Conservation (phyloP, 2,329 filamentous ascomycete species). For the Chaetomium sp. region DNA sequence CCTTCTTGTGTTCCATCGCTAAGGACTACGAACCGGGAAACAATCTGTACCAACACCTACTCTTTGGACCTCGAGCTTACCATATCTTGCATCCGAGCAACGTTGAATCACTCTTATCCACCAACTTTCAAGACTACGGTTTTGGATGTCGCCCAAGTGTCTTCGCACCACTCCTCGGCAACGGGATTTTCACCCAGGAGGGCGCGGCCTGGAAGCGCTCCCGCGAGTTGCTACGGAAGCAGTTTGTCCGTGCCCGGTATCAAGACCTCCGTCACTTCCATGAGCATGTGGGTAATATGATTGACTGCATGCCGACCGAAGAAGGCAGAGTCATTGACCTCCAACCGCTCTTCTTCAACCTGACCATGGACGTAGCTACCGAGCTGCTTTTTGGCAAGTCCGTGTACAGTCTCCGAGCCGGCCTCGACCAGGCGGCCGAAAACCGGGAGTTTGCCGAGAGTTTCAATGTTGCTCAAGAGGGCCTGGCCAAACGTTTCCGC, state of each 20-base stretch:
- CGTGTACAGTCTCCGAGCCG: constrained; percentile 23
- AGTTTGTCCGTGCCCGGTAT: constrained; percentile 30
- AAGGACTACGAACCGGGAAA: too few species aligned
- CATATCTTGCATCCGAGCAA: too few species aligned
- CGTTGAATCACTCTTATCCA: too few species aligned
- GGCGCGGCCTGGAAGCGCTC: too few species aligned
- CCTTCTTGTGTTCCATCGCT: too few species aligned
- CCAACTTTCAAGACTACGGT: too few species aligned
- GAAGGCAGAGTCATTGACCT: constrained; percentile 32
- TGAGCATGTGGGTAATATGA: constrained; percentile 24
- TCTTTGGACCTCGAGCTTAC: too few species aligned
- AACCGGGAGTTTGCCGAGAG: constrained; percentile 21
- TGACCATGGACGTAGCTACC: constrained; percentile 52
- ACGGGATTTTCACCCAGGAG: too few species aligned
- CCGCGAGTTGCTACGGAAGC: too few species aligned
- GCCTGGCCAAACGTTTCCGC: constrained; percentile 27
- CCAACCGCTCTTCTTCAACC: constrained; percentile 45
- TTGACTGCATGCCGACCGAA: constrained; percentile 18
- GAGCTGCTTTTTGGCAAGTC: constrained; percentile 51
- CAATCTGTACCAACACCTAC: too few species aligned
- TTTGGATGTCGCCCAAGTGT: too few species aligned
- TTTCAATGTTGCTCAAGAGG: constrained; percentile 32
- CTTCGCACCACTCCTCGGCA: too few species aligned
- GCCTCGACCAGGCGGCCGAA: constrained; percentile 16
- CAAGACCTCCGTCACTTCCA: constrained; percentile 29